Conservation (phyloP, 2,329 filamentous ascomycete genomes). For the Simplicillium aogashimaense region DNA sequence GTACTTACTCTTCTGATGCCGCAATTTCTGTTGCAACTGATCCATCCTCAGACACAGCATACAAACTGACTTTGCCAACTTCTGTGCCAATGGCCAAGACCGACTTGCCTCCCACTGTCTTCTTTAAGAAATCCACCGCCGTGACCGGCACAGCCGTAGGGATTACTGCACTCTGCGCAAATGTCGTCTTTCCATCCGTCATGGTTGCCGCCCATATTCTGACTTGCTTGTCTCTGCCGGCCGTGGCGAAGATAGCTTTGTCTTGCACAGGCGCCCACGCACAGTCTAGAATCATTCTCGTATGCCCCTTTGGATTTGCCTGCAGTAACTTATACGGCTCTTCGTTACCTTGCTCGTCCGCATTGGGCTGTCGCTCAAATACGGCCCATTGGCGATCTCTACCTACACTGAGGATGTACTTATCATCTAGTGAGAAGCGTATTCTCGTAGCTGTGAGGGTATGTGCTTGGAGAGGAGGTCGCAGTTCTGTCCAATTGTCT, state of each 20-base stretch:
- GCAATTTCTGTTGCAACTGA: slow-evolving; percentile 25
- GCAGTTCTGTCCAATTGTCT: slow-evolving; percentile 75
- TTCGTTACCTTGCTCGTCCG: slow-evolving; percentile 11
- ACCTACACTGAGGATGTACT: slow-evolving; percentile 74
- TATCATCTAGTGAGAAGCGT: slow-evolving; percentile 67
- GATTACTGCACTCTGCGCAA: slow-evolving; percentile 44
- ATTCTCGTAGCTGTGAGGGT: slow-evolving; percentile 77
- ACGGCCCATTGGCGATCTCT: slow-evolving; percentile 87
- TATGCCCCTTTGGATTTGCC: slow-evolving; percentile 74
- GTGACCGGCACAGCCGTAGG: slow-evolving; percentile 53
- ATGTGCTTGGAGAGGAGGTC: slow-evolving; percentile 75
- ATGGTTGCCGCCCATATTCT: slow-evolving; percentile 51
- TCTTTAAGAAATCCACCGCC: slow-evolving; percentile 55
- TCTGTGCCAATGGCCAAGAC: slow-evolving; percentile 51
- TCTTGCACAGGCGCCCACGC: slow-evolving; percentile 60
- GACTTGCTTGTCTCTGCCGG: slow-evolving; percentile 78
- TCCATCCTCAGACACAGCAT: slow-evolving; percentile 27
- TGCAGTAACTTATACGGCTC: slow-evolving; percentile 47
- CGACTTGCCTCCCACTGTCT: slow-evolving; percentile 16
- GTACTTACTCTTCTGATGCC: slow-evolving; percentile 28
- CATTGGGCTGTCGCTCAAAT: slow-evolving; percentile 44
- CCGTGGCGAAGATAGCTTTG: slow-evolving; percentile 63
- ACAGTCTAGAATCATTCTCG: slow-evolving; percentile 83
- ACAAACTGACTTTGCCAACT: slow-evolving; percentile 34
- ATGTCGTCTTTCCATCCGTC: slow-evolving; percentile 24